Percentiles rank a stretch among this genome's conserved stretches.
These are phyloP conservation scores for Dioszegia crocea DNA, from an alignment of 768 basidiomycete genomes.

Conservation along the genomic window DNA sequence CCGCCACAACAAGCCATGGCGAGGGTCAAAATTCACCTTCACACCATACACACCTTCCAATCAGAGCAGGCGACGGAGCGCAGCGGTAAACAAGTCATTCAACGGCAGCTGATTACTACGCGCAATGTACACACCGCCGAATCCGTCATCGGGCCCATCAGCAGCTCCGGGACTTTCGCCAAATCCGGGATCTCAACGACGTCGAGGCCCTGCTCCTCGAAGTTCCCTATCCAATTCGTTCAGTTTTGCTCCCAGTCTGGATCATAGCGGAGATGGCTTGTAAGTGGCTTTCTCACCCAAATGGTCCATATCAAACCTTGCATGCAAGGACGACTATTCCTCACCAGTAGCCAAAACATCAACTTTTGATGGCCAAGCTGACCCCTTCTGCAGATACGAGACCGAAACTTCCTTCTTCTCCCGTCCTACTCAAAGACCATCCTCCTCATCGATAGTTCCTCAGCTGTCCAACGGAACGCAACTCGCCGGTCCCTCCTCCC, in stretches of 20 bases:
- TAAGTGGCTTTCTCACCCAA: not conserved
- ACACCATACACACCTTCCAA: too few relatives aligned
- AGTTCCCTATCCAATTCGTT: conserved; percentile 8
- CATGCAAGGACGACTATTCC: not conserved
- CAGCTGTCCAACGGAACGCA: not conserved
- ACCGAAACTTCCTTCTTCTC: conserved; percentile 7
- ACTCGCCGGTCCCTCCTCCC: not conserved
- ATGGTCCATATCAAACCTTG: not conserved
- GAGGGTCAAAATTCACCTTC: too few relatives aligned
- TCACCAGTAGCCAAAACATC: too few relatives aligned
- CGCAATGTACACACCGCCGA: conserved; percentile 5
- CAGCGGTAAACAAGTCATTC: too few relatives aligned
- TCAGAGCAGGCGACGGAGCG: too few relatives aligned
- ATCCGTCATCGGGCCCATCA: not conserved
- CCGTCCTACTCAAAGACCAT: not conserved
- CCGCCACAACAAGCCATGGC: not conserved
- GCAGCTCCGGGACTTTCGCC: not conserved
- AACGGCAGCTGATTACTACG: not conserved
- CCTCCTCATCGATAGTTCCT: not conserved
- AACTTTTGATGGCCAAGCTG: too few relatives aligned
- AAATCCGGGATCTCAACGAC: not conserved
- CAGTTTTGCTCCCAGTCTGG: conserved; percentile 7
- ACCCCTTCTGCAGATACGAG: not conserved
- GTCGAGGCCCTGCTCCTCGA: not conserved
- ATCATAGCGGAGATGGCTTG: conserved; percentile 6